Conservation (phyloP, 352 stramenopile genomes). For the Pythium sp. region DNA sequence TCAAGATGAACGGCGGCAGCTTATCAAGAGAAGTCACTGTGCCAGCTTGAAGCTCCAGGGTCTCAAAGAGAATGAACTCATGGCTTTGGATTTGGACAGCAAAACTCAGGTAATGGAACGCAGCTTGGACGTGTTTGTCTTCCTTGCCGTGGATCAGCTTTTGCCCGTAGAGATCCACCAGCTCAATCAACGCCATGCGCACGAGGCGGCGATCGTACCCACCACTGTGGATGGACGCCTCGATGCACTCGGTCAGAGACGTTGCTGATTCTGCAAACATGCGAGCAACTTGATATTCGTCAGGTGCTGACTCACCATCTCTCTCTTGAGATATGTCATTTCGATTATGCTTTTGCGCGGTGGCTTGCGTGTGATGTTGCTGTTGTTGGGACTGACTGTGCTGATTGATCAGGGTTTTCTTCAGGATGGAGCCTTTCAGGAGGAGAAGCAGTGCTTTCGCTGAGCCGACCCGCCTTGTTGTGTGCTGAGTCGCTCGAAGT, state of each 20-base stretch:
- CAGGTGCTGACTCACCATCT: not conserved
- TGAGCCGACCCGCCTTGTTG: conserved; percentile 30
- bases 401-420: conserved; percentile 31
- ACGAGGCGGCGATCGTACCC: conserved; percentile 61
- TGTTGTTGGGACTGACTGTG: conserved; percentile 1
- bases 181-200: conserved; percentile 45
- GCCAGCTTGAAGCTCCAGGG: conserved; percentile 54
- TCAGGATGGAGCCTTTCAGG: conserved; percentile 47
- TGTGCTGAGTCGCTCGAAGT: conserved; percentile 42
- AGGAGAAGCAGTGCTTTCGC: conserved; percentile 52
- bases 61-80: conserved; percentile 51
- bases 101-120: conserved; percentile 68
- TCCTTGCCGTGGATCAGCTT: conserved; percentile 41
- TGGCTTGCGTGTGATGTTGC: not conserved
- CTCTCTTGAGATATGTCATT: not conserved
- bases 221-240: conserved; percentile 37
- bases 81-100: conserved; percentile 41
- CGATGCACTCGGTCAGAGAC: conserved; percentile 32
- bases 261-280: conserved; percentile 16
- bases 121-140: conserved; percentile 59
- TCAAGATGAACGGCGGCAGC: conserved; percentile 38
- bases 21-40: conserved; percentile 40
- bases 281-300: not conserved
- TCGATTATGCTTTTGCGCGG: conserved; percentile 8
- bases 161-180: conserved; percentile 59